These are phyloP conservation scores for Sphaerulina musiva DNA, from an alignment of 2,329 filamentous ascomycete genomes.

Conservation along the genomic window DNA sequence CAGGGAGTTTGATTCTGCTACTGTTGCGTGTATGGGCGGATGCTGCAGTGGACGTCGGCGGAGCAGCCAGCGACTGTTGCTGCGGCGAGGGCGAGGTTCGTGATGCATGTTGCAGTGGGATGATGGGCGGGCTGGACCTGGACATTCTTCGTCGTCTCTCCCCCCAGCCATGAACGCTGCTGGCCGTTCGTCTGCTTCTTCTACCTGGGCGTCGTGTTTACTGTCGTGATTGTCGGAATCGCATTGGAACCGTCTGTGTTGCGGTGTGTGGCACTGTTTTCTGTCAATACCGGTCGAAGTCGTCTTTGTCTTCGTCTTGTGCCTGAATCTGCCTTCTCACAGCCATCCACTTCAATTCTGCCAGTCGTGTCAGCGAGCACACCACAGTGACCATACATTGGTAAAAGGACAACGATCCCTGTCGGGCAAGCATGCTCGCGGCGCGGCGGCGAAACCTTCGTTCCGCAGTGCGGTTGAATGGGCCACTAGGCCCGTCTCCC, in stretches of 20 bases:
- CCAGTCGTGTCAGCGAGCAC: neutral
- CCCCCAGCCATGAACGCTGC: conserved; percentile 34
- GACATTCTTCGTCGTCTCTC: conserved; percentile 52
- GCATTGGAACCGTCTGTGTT: neutral
- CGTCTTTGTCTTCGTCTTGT: neutral
- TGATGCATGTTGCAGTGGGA: conserved; percentile 45
- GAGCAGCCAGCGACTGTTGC: conserved; percentile 8
- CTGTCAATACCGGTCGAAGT: neutral
- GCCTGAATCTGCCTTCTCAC: neutral
- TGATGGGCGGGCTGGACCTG: conserved; percentile 52
- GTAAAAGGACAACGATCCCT: neutral
- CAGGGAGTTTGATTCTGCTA: conserved; percentile 28
- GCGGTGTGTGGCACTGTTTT: neutral
- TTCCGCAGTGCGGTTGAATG: too few relatives aligned
- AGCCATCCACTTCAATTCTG: neutral
- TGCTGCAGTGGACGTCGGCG: neutral
- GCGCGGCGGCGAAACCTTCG: too few relatives aligned
- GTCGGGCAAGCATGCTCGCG: neutral
- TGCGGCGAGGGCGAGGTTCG: conserved; percentile 4
- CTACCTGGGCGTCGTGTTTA: neutral
- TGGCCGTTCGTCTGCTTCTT: neutral
- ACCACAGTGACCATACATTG: neutral
- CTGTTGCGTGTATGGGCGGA: conserved; percentile 26
- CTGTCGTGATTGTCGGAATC: conserved; percentile 5
- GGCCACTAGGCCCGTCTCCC: too few relatives aligned